Base-by-base conservation (phyloP, 2,329 filamentous ascomycete species). In the Colletotrichum caudatum region DNA sequence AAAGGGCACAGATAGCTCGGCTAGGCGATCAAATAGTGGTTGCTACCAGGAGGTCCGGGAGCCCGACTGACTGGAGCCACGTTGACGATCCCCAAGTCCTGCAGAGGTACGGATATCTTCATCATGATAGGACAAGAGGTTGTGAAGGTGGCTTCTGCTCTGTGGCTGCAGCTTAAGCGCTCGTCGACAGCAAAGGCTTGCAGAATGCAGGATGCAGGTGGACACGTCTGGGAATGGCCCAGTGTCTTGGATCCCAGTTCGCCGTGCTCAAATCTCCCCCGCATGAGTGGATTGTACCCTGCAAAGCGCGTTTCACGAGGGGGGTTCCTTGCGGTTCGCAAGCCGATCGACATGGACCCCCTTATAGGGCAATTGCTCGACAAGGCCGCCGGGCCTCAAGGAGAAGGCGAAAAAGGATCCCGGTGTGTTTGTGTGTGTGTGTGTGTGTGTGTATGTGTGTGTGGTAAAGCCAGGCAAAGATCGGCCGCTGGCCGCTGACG, bases 21-120 rank as follows among this genome's bases (percentile, higher is more conserved):
- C 57, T 41, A 35, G 51, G 39, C 61, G 57, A 66, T 62, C 61
- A 41, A 71, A 61, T 39, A 7, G 66, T 39, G n/a, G n/a, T 44
- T 71, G 57, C 26, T 61, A 4, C 29, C 29, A 29, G 67, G 44
- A 69, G 69, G 54, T 7, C 54, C 62, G 44, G 39, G 18, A 56
- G 57, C 46, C 26, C 26, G 41, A 53, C 26, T 59, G 53, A 64
- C 60, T 73, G 71, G 71, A 69, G 69, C 71, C 71, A 73, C 71
- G 71, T 73, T 57, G 54, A 56, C 58, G 39, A 72, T 69, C 59
- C 61, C 50, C 7, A 64, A 33, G 48, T 44, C 35, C 35, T 50
- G 41, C 26, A 41, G 53, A 70, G 58, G 23, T 18, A 35, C n/a
- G 7, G 33, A 18, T 18, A 35, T 26, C 7, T 41, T 44, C 23